Conservation (phyloP, 306 rosid genomes). For the Casuarina glauca region DNA sequence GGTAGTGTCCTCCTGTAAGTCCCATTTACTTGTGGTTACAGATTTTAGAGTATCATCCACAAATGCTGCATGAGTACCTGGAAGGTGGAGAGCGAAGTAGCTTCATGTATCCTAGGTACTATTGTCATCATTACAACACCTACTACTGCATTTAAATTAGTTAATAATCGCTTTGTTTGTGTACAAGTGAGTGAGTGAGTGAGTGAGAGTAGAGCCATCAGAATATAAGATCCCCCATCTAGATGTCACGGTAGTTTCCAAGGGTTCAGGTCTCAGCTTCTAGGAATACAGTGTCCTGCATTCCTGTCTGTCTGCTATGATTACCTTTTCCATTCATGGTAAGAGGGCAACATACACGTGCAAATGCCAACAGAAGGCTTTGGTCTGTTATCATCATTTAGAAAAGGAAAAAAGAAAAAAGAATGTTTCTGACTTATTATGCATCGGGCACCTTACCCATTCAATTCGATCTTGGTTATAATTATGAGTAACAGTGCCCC, state of each 20-base stretch:
- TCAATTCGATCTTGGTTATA: neutral
- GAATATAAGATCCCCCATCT: neutral
- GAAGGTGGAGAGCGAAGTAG: constrained; percentile 47
- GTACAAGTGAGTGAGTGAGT: neutral
- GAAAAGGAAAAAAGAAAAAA: neutral
- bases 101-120: constrained; percentile 74
- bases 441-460: neutral
- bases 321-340: no score
- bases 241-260: neutral
- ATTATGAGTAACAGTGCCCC: neutral
- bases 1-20: constrained; percentile 5
- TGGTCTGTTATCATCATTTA: neutral
- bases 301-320: neutral
- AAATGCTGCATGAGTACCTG: constrained; percentile 61
- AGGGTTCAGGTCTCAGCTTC: neutral
- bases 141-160: neutral
- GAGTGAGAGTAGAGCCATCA: neutral
- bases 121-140: neutral
- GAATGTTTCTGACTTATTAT: neutral
- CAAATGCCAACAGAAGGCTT: neutral
- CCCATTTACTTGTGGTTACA: constrained; percentile 26
- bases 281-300: no score
- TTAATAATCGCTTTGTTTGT: neutral
- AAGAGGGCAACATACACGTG: neutral
- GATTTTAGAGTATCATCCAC: constrained; percentile 77